These are phyloP conservation scores for Fremontodendron californicum DNA, from an alignment of 345 rosid species.

Conservation along the genomic window DNA sequence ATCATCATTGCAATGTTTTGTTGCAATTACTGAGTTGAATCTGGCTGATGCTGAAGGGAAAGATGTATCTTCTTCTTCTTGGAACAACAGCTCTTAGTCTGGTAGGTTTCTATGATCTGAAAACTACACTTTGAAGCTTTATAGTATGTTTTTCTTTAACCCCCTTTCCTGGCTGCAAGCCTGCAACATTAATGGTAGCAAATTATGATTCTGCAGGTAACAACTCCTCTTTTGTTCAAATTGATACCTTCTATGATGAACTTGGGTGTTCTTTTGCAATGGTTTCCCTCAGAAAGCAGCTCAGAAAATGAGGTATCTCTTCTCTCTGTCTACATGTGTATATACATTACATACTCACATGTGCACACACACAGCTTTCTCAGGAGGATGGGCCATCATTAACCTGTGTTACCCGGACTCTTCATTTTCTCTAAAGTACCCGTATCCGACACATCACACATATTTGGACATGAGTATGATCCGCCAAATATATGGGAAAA, in stretches of 20 bases:
- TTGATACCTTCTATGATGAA: conserved; percentile 78
- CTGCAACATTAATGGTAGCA: conserved; percentile 8
- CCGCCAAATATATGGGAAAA: too few species aligned
- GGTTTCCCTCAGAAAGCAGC: conserved; percentile 74
- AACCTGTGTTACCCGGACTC: too few species aligned
- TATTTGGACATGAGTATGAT: too few species aligned
- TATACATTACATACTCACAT: too few species aligned
- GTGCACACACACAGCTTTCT: too few species aligned
- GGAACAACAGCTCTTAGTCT: conserved; percentile 98
- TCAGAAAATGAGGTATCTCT: conserved; percentile 17
- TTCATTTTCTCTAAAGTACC: too few species aligned
- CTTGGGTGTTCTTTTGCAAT: conserved; percentile 75
- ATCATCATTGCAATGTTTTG: background rate
- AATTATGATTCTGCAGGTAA: conserved; percentile 53
- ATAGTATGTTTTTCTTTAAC: background rate
- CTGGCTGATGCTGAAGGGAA: conserved; percentile 54
- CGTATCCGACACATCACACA: too few species aligned
- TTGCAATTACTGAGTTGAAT: conserved; percentile 1
- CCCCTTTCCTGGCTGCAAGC: background rate
- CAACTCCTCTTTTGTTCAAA: conserved; percentile 86
- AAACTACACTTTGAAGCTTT: conserved; percentile 2
- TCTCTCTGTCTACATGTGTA: conserved; percentile 1
- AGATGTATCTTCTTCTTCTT: conserved; percentile 96
- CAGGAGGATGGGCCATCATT: too few species aligned
- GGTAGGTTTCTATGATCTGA: conserved; percentile 47